Base-by-base conservation (phyloP, 306 rosid species). In the Ceratonia siliqua region DNA sequence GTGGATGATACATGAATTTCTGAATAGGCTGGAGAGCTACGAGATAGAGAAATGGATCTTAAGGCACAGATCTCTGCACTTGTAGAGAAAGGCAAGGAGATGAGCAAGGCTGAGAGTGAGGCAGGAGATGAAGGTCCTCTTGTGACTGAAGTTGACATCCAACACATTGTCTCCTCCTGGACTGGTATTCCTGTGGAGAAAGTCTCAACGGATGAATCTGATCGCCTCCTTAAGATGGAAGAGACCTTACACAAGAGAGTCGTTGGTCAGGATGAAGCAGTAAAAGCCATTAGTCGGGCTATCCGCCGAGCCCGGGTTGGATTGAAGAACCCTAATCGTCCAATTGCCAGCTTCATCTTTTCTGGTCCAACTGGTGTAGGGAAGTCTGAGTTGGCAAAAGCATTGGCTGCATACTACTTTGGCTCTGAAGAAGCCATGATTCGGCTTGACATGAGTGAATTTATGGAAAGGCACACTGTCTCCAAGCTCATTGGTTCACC, bases 341-440 rank as follows among this genome's bases (percentile, higher is more conserved):
- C 98, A 62, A 93, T 93, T 61, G 98, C 97, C 41, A 93, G 98
- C 78, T 93, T 93, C 85, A 93, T 93, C 83, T 93, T 93, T 74
- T 93, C 98, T 63, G 98, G 98, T 58, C 98, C 98, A 62, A 93
- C 98, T 33, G 98, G 98, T 62, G 98, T 93, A n/a, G 98, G 98
- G 14, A 93, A 93, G 85, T 93, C 98, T 7, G 98, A 93, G 82
- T 86, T 93, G 12, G 98, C 98, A 24, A 93, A 93, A 73, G 79
- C 98, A 25, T 77, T 93, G 87, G 98, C 97, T 62, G 78, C 98
- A 17, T 93, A 93, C 89, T 93, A 93, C 81, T 91, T 91, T 73
- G 98, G 98, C 52, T 93, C 98, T 15, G 93, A 91, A 81, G 98
- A 93, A 66, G 97, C 98, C 82, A 93, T 93, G 98, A 91, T 93